Evolutionary conservation across 148 eudicot genomes (phyloP).

Genomic region (Drosera capensis): DNA sequence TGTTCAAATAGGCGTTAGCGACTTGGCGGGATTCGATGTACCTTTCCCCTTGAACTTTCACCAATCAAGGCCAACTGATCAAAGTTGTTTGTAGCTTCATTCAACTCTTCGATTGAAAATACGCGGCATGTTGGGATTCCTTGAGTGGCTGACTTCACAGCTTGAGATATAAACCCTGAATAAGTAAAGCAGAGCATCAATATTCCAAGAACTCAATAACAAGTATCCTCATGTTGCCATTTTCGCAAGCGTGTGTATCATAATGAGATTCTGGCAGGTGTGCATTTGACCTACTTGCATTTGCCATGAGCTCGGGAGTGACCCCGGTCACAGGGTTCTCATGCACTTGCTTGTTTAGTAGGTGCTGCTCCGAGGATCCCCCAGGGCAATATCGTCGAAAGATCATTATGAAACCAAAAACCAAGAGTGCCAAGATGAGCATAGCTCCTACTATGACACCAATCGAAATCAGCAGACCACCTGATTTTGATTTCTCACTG

Average conservation of each 20-base stretch:
- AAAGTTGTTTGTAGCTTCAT: slow-evolving; percentile 55
- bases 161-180: slow-evolving; percentile 49
- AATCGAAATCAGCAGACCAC: slow-evolving; percentile 15
- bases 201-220: too few species aligned
- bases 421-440: slow-evolving; percentile 26
- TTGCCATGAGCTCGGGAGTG: slow-evolving; percentile 43
- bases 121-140: slow-evolving; percentile 33
- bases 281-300: slow-evolving; percentile 49
- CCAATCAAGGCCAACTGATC: slow-evolving; percentile 35
- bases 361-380: slow-evolving; percentile 38
- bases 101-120: slow-evolving; percentile 43
- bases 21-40: too few species aligned
- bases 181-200: too few species aligned
- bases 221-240: too few species aligned
- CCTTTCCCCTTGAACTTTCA: slow-evolving; percentile 66
- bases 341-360: slow-evolving; percentile 32
- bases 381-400: slow-evolving; percentile 27
- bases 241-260: too few species aligned
- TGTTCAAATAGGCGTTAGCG: too few species aligned
- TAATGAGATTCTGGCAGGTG: background rate
- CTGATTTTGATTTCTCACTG: slow-evolving; percentile 17
- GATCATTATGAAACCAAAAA: slow-evolving; percentile 19
- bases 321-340: slow-evolving; percentile 31
- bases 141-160: slow-evolving; percentile 39
- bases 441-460: slow-evolving; percentile 20